Evolutionary conservation across 2,329 filamentous ascomycete species (phyloP), one percentile per base, ranked within the genome.

Genomic region (Colletotrichum coccodes): DNA sequence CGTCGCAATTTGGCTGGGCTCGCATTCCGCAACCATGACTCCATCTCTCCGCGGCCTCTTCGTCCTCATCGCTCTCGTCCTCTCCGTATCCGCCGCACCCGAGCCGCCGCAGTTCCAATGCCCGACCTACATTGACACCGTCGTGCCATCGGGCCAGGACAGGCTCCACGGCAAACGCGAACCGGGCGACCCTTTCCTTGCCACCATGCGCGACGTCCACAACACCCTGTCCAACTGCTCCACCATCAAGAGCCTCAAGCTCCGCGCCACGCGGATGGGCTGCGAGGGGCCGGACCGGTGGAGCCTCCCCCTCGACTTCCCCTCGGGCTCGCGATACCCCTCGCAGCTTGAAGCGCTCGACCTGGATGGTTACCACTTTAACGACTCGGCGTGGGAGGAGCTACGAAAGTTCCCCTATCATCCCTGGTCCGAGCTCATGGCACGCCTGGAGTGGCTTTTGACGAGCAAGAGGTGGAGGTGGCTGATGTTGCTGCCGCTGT

Each of bases 331-430:
- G 3, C 38, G 6, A 9, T 70, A 59, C 26, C 57, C 46, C 4
- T 65, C 67, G 9, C 7, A 23, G 23, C 44, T 61, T 0, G 58
- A 67, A n/a, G 18, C n/a, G 1, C 49, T 70, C 11, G 64, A 64
- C 6, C 65, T 70, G 16, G 60, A 68, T 1, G 64, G 53, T 0
- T 70, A 70, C 12, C 47, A 16, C 5, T 70, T 68, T 28, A 54
- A 50, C 30, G 52, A 59, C 18, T 34, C 18, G 21, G 26, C 36
- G 12, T 68, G 68, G 59, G 30, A 56, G 1, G 53, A 42, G n/a
- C 12, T 30, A 1, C 21, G 16, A n/a, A n/a, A 14, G 1, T 14
- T 23, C 2, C 21, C 16, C 6, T n/a, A 2, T 4, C 34, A 26
- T 6, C 26, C 36, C 4, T 14, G 16, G 3, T 47, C 60, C 8